These are phyloP conservation scores for Flaveria linearis DNA, from an alignment of 129 eudicot genomes.

Conservation along the genomic window DNA sequence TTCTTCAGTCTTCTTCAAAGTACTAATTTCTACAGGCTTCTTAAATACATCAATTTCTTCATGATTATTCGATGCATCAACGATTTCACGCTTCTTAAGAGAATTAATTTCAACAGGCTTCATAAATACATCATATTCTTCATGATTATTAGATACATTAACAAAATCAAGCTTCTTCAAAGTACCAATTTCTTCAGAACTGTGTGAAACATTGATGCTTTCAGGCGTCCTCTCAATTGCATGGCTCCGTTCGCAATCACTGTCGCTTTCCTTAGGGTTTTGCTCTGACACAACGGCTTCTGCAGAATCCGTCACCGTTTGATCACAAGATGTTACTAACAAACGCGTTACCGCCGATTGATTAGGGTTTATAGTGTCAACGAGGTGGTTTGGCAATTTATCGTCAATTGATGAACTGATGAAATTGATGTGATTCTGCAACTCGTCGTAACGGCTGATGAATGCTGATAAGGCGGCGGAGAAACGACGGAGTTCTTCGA, in stretches of 20 bases:
- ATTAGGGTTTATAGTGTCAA: conserved; percentile 10
- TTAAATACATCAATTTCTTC: background rate
- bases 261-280: conserved; percentile 21
- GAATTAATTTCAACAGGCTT: background rate
- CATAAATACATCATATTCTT: background rate
- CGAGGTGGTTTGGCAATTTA: conserved; percentile 29
- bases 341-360: background rate
- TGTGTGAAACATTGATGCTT: background rate
- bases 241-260: conserved; percentile 11
- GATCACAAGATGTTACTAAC: background rate
- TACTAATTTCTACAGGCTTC: background rate
- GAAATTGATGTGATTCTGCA: conserved; percentile 48
- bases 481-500: conserved; percentile 45
- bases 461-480: conserved; percentile 56
- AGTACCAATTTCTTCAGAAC: conserved; percentile 10
- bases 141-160: background rate
- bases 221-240: background rate
- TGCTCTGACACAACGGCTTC: conserved; percentile 12
- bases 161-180: background rate
- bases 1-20: background rate
- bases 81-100: background rate
- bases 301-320: background rate
- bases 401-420: conserved; percentile 39
- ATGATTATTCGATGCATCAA: background rate
- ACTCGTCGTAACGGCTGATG: conserved; percentile 52